These are phyloP conservation scores for Lizonia empirigonia DNA, from an alignment of 2,329 filamentous ascomycete species.

Conservation along the genomic window DNA sequence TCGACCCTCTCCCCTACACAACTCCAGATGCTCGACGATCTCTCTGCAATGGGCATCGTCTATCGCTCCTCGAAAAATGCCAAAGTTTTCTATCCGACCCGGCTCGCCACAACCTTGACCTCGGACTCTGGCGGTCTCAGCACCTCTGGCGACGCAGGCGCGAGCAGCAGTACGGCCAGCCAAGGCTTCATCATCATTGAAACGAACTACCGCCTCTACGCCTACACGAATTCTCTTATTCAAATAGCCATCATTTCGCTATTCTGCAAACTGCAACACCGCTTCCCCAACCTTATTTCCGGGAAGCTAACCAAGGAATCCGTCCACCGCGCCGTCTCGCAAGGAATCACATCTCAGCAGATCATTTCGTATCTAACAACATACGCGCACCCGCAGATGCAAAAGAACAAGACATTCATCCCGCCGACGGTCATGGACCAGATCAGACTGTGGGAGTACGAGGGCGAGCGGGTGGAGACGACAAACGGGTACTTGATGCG, in stretches of 20 bases:
- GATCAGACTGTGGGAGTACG: constrained; percentile 95
- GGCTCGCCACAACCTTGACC: constrained; percentile 91
- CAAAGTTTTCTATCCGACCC: constrained; percentile 79
- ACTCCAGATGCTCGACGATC: constrained; percentile 84
- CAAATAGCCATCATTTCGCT: constrained; percentile 93
- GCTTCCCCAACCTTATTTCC: constrained; percentile 92
- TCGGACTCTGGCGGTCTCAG: constrained; percentile 74
- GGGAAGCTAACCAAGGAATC: constrained; percentile 89
- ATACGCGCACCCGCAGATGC: constrained; percentile 95
- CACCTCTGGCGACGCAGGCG: constrained; percentile 56
- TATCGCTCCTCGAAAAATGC: constrained; percentile 62
- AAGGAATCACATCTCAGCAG: constrained; percentile 92
- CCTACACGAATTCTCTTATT: constrained; percentile 90
- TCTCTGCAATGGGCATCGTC: constrained; percentile 91
- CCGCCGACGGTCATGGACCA: constrained; percentile 97
- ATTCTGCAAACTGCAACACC: constrained; percentile 84
- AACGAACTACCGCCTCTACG: constrained; percentile 97
- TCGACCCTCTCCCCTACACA: constrained; percentile 81
- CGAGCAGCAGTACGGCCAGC: constrained; percentile 50
- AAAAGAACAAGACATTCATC: constrained; percentile 75
- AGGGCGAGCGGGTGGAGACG: constrained; percentile 90
- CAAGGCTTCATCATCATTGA: constrained; percentile 93
- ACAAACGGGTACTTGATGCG: constrained; percentile 85
- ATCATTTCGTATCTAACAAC: constrained; percentile 91
- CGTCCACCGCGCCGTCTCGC: constrained; percentile 82